A percentile compares a stretch with the other conserved stretches of the same genome.
Evolutionary conservation across 1,284 basidiomycete genomes (phyloP).

Genomic region (Meira nashicola): DNA sequence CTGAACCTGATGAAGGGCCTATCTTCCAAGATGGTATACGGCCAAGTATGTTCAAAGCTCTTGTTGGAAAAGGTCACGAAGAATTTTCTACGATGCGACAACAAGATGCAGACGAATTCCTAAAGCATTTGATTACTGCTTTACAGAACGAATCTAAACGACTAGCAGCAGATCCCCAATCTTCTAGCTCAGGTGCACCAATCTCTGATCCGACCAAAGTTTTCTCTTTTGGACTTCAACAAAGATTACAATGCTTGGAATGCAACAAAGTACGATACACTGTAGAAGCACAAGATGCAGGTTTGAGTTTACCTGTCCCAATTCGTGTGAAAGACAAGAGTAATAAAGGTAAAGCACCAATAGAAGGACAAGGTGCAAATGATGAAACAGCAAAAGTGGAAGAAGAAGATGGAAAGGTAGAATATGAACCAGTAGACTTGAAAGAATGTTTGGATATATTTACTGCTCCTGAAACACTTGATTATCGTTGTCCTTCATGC

Average conservation of each 20-base stretch:
- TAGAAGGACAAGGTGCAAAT: slow-evolving; percentile 25
- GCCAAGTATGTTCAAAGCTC: slow-evolving; percentile 78
- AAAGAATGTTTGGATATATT: slow-evolving; percentile 66
- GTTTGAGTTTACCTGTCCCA: slow-evolving; percentile 72
- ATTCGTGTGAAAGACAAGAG: slow-evolving; percentile 35
- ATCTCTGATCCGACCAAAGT: slow-evolving; percentile 62
- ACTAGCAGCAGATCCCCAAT: neutral
- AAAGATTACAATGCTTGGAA: slow-evolving; percentile 60
- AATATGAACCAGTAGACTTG: slow-evolving; percentile 70
- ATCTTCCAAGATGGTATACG: slow-evolving; percentile 79
- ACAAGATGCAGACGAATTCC: slow-evolving; percentile 95
- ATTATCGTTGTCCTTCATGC: slow-evolving; percentile 66
- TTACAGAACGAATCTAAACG: slow-evolving; percentile 57
- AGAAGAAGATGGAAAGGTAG: slow-evolving; percentile 18
- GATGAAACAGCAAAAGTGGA: neutral
- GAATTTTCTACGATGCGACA: slow-evolving; percentile 96
- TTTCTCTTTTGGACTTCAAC: slow-evolving; percentile 74
- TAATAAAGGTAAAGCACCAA: slow-evolving; percentile 40
- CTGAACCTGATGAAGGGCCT: slow-evolving; percentile 9
- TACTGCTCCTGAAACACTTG: slow-evolving; percentile 67
- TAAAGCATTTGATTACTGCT: slow-evolving; percentile 72
- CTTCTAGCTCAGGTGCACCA: slow-evolving; percentile 11
- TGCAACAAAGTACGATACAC: slow-evolving; percentile 87
- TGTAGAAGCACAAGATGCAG: slow-evolving; percentile 69
- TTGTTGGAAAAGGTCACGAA: slow-evolving; percentile 85